Base-by-base conservation (phyloP, 73 alveolate genomes). In the Paramecium sexaurelia region DNA sequence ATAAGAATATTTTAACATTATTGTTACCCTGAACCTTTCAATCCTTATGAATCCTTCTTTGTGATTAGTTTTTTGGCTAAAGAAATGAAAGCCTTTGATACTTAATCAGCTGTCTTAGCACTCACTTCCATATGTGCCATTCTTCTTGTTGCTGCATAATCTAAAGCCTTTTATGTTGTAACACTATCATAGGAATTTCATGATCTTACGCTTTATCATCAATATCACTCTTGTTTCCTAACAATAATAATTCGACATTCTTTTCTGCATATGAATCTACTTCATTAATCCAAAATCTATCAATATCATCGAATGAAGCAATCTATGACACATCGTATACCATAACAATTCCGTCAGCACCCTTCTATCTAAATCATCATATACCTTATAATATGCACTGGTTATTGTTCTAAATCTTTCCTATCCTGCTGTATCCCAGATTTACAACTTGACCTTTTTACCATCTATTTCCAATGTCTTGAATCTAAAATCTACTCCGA, bases 391-490 rank as follows among this genome's bases (percentile, higher is more conserved):
- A 94, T 94, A 94, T 10, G 96, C 95, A 36, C 93, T 82, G 6
- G 95, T 82, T 17, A 92, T 92, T 68, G 93, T 90, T 85, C 96
- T 41, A 75, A 94, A 95, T 43, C 95, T 75, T 85, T 95, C 97
- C 87, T 95, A 94, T 20, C 98, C 98, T 68, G 97, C 97, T 10
- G 98, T 93, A 84, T 95, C 98, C 97, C 97, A 94, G 11, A 94
- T 94, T 75, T 94, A 88, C 7, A 94, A 84, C 84, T 92, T 94
- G 36, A 94, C 97, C 55, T 87, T 84, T 85, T 94, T 85, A 19
- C 94, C 94, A 36, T 94, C 97, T 33, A 94, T 87, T 29, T 83
- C 92, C 19, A 94, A 86, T 22, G 96, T 94, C 75, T 88, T 92
- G 82, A 94, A 92, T 86, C 94, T 94, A 41, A 94, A 94, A 57